Percentiles rank a stretch among this genome's conserved stretches.
Conservation (phyloP, 2,329 filamentous ascomycete genomes). For the Aspergillus melleus region DNA sequence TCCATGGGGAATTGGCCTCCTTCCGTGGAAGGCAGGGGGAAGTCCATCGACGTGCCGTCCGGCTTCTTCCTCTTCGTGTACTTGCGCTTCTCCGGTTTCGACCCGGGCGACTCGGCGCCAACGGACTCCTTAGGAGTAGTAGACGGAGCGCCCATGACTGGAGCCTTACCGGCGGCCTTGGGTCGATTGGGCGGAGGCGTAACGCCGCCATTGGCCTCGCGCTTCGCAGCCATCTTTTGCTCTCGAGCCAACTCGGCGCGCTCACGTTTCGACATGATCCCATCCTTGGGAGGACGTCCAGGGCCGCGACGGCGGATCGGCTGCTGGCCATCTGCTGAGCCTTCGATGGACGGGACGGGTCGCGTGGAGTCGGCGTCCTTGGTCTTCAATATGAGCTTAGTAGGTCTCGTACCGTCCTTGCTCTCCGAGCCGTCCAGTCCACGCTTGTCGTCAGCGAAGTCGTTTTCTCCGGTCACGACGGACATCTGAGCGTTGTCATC, state of each 20-base stretch:
- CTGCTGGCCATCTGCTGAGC: constrained; percentile 39
- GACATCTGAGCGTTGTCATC: constrained; percentile 33
- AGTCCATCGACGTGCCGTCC: constrained; percentile 43
- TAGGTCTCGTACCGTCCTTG: constrained; percentile 28
- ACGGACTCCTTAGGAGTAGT: constrained; percentile 31
- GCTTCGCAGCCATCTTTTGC: constrained; percentile 51
- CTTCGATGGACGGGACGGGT: constrained; percentile 32
- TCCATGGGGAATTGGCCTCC: constrained; percentile 36
- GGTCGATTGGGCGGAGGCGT: constrained; percentile 41
- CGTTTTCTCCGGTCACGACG: constrained; percentile 42
- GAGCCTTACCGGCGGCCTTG: constrained; percentile 33
- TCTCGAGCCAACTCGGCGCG: constrained; percentile 55
- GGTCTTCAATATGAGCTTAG: constrained; percentile 31
- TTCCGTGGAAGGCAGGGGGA: constrained; percentile 45
- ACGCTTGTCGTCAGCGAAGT: constrained; percentile 35
- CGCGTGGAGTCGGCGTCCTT: constrained; percentile 30
- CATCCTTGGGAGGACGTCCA: constrained; percentile 65
- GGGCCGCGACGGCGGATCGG: constrained; percentile 53
- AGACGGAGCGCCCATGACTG: constrained; percentile 13
- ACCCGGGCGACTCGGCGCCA: constrained; percentile 35
- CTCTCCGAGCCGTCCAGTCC: constrained; percentile 28
- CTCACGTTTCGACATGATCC: constrained; percentile 66
- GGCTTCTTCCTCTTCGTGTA: constrained; percentile 50
- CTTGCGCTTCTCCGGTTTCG: constrained; percentile 49
- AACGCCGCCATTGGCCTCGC: constrained; percentile 48